Conservation (phyloP, 306 rosid genomes). For the Vigna nakashimae region DNA sequence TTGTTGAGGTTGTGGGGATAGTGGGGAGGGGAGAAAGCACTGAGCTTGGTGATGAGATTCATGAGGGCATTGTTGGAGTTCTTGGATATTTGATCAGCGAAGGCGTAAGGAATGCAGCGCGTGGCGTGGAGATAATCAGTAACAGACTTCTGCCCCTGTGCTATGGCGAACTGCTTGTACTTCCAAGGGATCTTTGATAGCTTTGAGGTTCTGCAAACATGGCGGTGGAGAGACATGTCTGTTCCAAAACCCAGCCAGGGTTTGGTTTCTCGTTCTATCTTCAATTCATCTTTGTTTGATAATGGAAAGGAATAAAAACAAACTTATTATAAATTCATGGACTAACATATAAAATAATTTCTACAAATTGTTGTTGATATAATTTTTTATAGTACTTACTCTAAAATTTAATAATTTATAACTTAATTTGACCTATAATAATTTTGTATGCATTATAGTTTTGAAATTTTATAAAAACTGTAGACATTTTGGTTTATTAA, state of each 20-base stretch:
- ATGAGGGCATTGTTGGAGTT: constrained; percentile 59
- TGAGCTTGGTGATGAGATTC: constrained; percentile 56
- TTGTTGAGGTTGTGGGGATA: constrained; percentile 55
- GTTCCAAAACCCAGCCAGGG: background rate
- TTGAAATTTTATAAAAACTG: too few species aligned
- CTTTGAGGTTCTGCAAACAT: constrained; percentile 44
- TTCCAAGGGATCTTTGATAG: constrained; percentile 49
- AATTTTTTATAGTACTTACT: too few species aligned
- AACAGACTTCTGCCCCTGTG: constrained; percentile 64
- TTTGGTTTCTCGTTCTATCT: background rate
- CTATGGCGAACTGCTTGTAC: constrained; percentile 54
- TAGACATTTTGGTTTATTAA: too few species aligned
- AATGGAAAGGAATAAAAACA: too few species aligned
- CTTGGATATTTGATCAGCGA: constrained; percentile 66
- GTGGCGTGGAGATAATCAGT: constrained; percentile 77
- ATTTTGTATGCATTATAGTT: too few species aligned
- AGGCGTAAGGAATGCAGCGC: constrained; percentile 65
- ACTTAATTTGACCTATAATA: too few species aligned
- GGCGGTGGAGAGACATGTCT: constrained; percentile 40
- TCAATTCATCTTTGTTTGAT: background rate
- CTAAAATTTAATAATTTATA: too few species aligned
- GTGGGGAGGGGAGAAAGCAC: constrained; percentile 39
- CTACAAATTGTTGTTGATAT: too few species aligned
- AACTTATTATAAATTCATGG: too few species aligned
- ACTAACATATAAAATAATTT: too few species aligned